A percentile compares a stretch with the other conserved stretches of the same genome.
Conservation (phyloP, 1,139 yeast species). For the Lodderomyces pseudojiufengensis region DNA sequence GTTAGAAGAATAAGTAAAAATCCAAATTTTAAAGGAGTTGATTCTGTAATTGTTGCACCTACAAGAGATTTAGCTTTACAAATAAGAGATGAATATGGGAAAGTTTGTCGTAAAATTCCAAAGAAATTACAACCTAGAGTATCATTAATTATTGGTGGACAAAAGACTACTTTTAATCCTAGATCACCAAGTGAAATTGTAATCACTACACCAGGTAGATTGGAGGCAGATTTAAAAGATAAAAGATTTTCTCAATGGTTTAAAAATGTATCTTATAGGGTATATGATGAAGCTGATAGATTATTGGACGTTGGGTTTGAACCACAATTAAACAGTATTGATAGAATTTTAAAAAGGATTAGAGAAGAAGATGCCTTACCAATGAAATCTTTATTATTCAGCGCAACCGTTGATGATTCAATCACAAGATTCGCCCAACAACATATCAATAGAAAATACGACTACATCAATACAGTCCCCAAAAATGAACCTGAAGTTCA, state of each 20-base stretch:
- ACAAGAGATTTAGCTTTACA: slow-evolving; percentile 92
- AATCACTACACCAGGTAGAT: slow-evolving; percentile 90
- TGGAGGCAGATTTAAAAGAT: slow-evolving; percentile 56
- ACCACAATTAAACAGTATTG: slow-evolving; percentile 54
- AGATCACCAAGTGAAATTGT: slow-evolving; percentile 46
- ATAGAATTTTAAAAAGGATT: slow-evolving; percentile 34
- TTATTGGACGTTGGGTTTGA: slow-evolving; percentile 67
- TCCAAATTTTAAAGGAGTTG: slow-evolving; percentile 29
- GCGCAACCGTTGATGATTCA: slow-evolving; percentile 78
- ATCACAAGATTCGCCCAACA: slow-evolving; percentile 64
- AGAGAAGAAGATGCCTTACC: slow-evolving; percentile 20
- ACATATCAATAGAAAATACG: slow-evolving; percentile 61
- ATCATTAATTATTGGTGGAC: slow-evolving; percentile 40
- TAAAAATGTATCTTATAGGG: slow-evolving; percentile 54
- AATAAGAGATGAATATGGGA: slow-evolving; percentile 63
- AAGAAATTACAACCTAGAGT: slow-evolving; percentile 16
- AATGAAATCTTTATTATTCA: slow-evolving; percentile 69
- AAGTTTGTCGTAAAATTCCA: slow-evolving; percentile 28
- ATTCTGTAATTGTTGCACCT: slow-evolving; percentile 76
- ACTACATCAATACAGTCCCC: slow-evolving; percentile 73
- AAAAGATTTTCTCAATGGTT: slow-evolving; percentile 45
- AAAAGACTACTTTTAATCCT: slow-evolving; percentile 19
- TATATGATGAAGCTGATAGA: slow-evolving; percentile 89
- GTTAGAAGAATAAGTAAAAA: slow-evolving; percentile 10
- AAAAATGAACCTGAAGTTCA: slow-evolving; percentile 76